Evolutionary conservation across 345 rosid genomes (phyloP).

Genomic region (Aurinia saxatilis): DNA sequence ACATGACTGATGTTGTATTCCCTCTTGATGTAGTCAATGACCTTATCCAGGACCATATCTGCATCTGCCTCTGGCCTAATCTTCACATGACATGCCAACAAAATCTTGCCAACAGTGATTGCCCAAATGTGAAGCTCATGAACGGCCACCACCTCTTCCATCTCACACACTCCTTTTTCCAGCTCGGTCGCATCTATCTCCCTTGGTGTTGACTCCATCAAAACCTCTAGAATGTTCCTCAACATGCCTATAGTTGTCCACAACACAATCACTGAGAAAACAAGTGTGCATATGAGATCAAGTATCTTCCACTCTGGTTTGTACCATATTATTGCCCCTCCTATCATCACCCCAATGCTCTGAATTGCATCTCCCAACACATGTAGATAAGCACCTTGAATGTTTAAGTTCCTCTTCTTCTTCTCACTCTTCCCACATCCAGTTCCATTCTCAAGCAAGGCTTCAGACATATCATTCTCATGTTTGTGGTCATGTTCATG

Average conservation of each 20-base stretch:
- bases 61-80: slow-evolving; percentile 40
- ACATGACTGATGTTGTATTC: slow-evolving; percentile 43
- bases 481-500: slow-evolving; percentile 19
- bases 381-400: slow-evolving; percentile 66
- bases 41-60: slow-evolving; percentile 33
- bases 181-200: slow-evolving; percentile 37
- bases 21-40: slow-evolving; percentile 39
- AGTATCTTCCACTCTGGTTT: slow-evolving; percentile 44
- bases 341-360: slow-evolving; percentile 56
- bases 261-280: slow-evolving; percentile 38
- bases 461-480: too few relatives aligned
- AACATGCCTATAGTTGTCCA: slow-evolving; percentile 43
- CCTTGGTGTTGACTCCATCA: slow-evolving; percentile 50
- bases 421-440: too few relatives aligned
- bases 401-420: slow-evolving; percentile 43
- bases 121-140: slow-evolving; percentile 73
- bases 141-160: slow-evolving; percentile 41
- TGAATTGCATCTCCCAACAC: slow-evolving; percentile 53
- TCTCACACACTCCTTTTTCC: slow-evolving; percentile 34
- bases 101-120: slow-evolving; percentile 44
- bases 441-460: too few relatives aligned
- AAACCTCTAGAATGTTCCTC: slow-evolving; percentile 33
- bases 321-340: slow-evolving; percentile 49
- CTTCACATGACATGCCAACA: slow-evolving; percentile 54
- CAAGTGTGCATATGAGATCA: slow-evolving; percentile 52